Evolutionary conservation across 2,329 filamentous ascomycete species (phyloP).

Genomic region (Cladosporium oxysporum): DNA sequence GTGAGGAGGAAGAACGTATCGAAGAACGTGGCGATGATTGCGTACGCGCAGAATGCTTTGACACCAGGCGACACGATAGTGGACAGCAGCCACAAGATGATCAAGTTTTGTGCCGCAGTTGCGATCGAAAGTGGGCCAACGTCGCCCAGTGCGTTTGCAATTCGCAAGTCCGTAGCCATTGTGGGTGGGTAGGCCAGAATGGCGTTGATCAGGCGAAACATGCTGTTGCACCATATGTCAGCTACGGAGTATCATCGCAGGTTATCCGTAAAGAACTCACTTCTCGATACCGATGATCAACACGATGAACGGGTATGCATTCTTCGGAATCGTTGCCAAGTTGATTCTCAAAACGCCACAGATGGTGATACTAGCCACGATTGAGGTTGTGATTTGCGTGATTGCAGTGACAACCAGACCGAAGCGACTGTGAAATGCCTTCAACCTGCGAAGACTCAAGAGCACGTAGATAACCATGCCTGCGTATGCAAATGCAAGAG

Average conservation of each 20-base stretch:
- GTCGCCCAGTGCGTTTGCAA: slow-evolving; percentile 72
- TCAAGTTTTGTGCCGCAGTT: slow-evolving; percentile 67
- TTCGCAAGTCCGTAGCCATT: slow-evolving; percentile 66
- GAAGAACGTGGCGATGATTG: slow-evolving; percentile 71
- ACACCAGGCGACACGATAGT: slow-evolving; percentile 69
- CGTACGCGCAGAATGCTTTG: slow-evolving; percentile 74
- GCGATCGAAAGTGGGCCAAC: slow-evolving; percentile 70
- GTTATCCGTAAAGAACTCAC: neutral
- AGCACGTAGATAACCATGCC: slow-evolving; percentile 66
- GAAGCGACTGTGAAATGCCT: slow-evolving; percentile 73
- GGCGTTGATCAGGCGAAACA: slow-evolving; percentile 73
- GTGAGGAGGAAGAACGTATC: slow-evolving; percentile 78
- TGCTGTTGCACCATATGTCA: slow-evolving; percentile 31
- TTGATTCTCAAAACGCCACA: slow-evolving; percentile 76
- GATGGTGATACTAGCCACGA: slow-evolving; percentile 77
- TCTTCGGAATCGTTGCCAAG: slow-evolving; percentile 71
- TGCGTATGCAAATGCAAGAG: slow-evolving; percentile 66
- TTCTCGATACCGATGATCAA: slow-evolving; percentile 77
- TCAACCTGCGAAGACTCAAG: slow-evolving; percentile 66
- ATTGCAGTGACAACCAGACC: slow-evolving; percentile 72
- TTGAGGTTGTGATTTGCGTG: slow-evolving; percentile 66
- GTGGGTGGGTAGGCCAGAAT: slow-evolving; percentile 72
- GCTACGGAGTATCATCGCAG: neutral
- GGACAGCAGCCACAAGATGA: slow-evolving; percentile 67
- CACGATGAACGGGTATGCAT: slow-evolving; percentile 75